These are phyloP conservation scores for Heliophila coronopifolia DNA, from an alignment of 441 rosid genomes.

Conservation along the genomic window DNA sequence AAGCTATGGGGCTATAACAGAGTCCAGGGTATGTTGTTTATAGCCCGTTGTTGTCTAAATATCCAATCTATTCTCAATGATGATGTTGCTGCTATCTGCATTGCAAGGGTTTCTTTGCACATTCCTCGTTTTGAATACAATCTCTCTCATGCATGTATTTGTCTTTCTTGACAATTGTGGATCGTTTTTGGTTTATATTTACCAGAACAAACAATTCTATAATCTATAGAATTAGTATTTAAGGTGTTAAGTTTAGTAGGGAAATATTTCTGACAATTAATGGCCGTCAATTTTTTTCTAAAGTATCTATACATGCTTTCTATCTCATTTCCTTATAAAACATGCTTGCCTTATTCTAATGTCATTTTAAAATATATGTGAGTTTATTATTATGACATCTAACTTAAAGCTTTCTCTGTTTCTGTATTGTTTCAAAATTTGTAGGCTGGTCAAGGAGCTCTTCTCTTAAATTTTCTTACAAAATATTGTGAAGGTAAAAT, in stretches of 20 bases:
- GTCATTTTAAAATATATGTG: background rate
- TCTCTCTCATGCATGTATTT: background rate
- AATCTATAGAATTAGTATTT: background rate
- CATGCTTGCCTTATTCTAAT: background rate
- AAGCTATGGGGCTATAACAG: constrained; percentile 84
- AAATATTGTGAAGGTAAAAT: constrained; percentile 81
- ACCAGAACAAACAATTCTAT: background rate
- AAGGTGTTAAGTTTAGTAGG: background rate
- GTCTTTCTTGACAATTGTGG: background rate
- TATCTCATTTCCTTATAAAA: background rate
- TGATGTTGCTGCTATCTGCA: background rate
- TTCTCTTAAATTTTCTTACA: constrained; percentile 83
- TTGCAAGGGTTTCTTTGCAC: background rate
- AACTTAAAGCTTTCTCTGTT: background rate
- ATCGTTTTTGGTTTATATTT: background rate
- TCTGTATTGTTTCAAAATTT: constrained; percentile 17
- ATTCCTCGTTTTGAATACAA: background rate
- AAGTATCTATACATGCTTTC: background rate
- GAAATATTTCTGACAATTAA: background rate
- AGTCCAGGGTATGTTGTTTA: constrained; percentile 58
- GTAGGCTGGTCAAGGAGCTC: constrained; percentile 97
- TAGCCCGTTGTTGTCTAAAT: background rate
- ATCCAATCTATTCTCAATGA: background rate
- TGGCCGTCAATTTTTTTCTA: background rate
- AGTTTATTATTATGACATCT: background rate